A percentile compares a stretch with the other conserved stretches of the same genome.
These are phyloP conservation scores for Fragilariopsis cylindrus DNA, from an alignment of 108 stramenopile species.

Conservation along the genomic window DNA sequence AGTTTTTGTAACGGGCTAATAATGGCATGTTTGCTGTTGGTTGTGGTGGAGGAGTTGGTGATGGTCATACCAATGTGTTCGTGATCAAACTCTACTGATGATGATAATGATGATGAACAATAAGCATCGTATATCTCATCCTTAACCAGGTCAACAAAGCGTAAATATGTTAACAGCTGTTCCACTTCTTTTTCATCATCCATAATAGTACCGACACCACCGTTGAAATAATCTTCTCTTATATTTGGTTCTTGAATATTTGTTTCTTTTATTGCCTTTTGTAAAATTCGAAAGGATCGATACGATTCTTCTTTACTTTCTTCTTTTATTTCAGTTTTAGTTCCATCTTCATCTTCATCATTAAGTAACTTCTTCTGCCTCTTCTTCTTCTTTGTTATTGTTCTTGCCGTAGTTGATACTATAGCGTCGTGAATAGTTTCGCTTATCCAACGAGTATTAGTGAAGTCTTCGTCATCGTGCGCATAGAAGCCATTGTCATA, in stretches of 20 bases:
- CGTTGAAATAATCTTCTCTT: slow-evolving; percentile 3
- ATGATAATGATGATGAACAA: neutral
- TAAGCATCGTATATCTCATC: neutral
- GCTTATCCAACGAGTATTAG: neutral
- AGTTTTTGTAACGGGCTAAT: too few species aligned
- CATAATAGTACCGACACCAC: neutral
- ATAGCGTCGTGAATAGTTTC: neutral
- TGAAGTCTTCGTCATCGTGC: neutral
- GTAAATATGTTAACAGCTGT: neutral
- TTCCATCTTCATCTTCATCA: neutral
- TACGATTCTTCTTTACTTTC: neutral
- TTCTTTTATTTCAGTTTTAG: neutral
- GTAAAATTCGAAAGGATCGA: neutral
- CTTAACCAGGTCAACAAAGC: neutral
- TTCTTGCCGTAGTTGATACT: neutral
- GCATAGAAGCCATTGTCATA: neutral
- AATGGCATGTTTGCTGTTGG: neutral
- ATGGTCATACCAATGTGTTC: too few species aligned
- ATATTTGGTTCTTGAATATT: neutral
- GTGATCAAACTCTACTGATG: neutral
- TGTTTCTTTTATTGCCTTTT: neutral
- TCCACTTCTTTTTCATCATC: slow-evolving; percentile 13
- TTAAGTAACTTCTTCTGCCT: neutral
- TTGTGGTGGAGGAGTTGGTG: neutral
- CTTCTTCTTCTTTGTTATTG: neutral